Base-by-base conservation (phyloP, 495 filamentous ascomycete species). In the Saxophila tyrrhenica region DNA sequence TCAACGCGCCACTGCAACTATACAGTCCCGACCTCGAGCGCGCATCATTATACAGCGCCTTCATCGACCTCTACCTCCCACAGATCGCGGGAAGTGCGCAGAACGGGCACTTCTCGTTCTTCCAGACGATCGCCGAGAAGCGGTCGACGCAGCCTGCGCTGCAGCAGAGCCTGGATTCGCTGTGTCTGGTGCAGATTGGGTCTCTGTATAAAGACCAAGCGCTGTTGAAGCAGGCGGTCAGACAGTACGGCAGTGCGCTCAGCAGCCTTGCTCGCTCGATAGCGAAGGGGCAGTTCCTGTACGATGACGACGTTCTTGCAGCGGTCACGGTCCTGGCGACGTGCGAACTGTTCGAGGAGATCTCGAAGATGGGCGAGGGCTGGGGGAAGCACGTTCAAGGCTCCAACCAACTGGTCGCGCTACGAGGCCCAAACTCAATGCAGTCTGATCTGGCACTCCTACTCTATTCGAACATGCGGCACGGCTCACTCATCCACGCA, bases 271-370 rank as follows among this genome's bases (percentile, higher is more conserved):
- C 29, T 3, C 47, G 16, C 49, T 38, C 50, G 10, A 24, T 62
- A 3, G 39, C 50, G 32, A 22, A 42, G 0, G 35, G 23, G 17
- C 45, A 55, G 13, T 24, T 25, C 9, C 19, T 54, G 13, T 16
- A 43, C 24, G 52, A 47, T 15, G 59, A 62, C 43, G 51, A 62
- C 17, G 19, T 54, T 2, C 48, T 62, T 9, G 59, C 59, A 1
- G 55, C 59, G 1, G 48, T 45, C 1, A 41, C 48, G 13, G 41
- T 57, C 0, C 29, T 62, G 21, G 51, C 43, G 2, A 43, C 25
- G 9, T 62, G 59, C 32, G 54, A 57, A 39, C 47, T 62, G 22
- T 62, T 46, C 41, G 50, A 58, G 11, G 51, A 54, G 21, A 62
- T 62, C 25, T 50, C 48, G 15, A 39, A 46, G 10, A 25, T 29